Percentiles rank a stretch among this genome's conserved stretches.
These are phyloP conservation scores for Maudiozyma serrabonitensis DNA, from an alignment of 805 yeast species.

Conservation along the genomic window DNA sequence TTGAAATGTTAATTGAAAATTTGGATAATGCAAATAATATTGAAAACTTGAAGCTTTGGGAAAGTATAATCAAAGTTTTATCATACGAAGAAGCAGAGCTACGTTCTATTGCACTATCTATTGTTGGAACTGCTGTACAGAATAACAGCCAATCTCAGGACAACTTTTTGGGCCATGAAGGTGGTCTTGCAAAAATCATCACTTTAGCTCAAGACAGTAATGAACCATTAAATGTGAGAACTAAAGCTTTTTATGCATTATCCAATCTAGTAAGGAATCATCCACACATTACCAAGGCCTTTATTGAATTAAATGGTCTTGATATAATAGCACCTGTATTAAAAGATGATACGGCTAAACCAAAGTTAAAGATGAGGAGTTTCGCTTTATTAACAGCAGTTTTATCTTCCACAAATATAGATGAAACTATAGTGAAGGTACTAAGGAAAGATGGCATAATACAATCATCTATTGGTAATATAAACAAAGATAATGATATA, in stretches of 20 bases:
- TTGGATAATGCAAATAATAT: constrained; percentile 91
- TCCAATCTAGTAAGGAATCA: constrained; percentile 67
- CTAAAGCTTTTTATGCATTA: constrained; percentile 71
- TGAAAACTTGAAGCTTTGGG: constrained; percentile 78
- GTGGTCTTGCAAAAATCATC: constrained; percentile 40
- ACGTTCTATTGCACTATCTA: constrained; percentile 53
- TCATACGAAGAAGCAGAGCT: constrained; percentile 36
- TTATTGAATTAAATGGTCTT: constrained; percentile 58
- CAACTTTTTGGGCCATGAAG: constrained; percentile 45
- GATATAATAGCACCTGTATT: constrained; percentile 32
- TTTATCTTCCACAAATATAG: constrained; percentile 41
- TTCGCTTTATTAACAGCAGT: constrained; percentile 52
- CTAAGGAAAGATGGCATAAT: constrained; percentile 30
- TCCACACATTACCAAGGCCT: constrained; percentile 42
- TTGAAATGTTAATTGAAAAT: constrained; percentile 89
- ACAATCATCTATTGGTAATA: constrained; percentile 18
- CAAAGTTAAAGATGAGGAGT: constrained; percentile 42
- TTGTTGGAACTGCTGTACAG: constrained; percentile 86
- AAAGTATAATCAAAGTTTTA: constrained; percentile 47
- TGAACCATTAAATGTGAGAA: constrained; percentile 31
- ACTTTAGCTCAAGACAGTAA: constrained; percentile 28
- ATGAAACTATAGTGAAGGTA: constrained; percentile 28
- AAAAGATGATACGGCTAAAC: constrained; percentile 13
- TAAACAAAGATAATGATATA: constrained; percentile 28
- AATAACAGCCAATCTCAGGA: constrained; percentile 73